Evolutionary conservation across 1,139 yeast genomes (phyloP).

Genomic region (Suhomyces kunorum): DNA sequence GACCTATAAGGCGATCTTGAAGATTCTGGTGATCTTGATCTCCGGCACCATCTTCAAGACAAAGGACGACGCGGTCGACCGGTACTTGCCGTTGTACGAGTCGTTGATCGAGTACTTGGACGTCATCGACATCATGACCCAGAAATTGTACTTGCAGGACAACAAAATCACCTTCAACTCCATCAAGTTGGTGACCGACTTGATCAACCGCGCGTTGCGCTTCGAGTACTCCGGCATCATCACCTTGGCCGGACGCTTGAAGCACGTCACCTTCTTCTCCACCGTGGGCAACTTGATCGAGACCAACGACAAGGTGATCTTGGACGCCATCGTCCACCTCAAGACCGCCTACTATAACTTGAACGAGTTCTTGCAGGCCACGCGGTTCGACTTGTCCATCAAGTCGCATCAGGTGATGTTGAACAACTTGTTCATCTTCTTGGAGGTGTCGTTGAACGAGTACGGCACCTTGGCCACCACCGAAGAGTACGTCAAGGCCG

Average conservation of each 20-base stretch:
- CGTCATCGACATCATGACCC: conserved; percentile 44
- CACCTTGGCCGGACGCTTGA: conserved; percentile 46
- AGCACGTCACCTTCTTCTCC: conserved; percentile 47
- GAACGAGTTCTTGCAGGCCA: conserved; percentile 38
- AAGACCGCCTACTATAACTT: conserved; percentile 40
- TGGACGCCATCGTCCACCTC: conserved; percentile 36
- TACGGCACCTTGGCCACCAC: conserved; percentile 48
- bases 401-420: conserved; percentile 46
- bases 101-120: conserved; percentile 46
- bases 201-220: conserved; percentile 45
- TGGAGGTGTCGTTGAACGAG: conserved; percentile 47
- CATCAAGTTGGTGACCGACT: conserved; percentile 48
- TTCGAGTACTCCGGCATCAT: conserved; percentile 43
- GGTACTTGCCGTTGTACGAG: conserved; percentile 43
- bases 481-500: conserved; percentile 49
- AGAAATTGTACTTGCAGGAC: conserved; percentile 46
- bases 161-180: conserved; percentile 46
- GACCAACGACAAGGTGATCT: conserved; percentile 38
- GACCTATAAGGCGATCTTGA: conserved; percentile 50
- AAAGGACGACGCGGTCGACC: conserved; percentile 35
- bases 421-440: conserved; percentile 40
- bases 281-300: conserved; percentile 44
- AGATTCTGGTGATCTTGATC: conserved; percentile 45
- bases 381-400: conserved; percentile 42
- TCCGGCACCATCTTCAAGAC: conserved; percentile 47